A percentile compares a stretch with the other conserved stretches of the same genome.
These are phyloP conservation scores for Exophiala sp. DNA, from an alignment of 2,329 filamentous ascomycete genomes.

Conservation along the genomic window DNA sequence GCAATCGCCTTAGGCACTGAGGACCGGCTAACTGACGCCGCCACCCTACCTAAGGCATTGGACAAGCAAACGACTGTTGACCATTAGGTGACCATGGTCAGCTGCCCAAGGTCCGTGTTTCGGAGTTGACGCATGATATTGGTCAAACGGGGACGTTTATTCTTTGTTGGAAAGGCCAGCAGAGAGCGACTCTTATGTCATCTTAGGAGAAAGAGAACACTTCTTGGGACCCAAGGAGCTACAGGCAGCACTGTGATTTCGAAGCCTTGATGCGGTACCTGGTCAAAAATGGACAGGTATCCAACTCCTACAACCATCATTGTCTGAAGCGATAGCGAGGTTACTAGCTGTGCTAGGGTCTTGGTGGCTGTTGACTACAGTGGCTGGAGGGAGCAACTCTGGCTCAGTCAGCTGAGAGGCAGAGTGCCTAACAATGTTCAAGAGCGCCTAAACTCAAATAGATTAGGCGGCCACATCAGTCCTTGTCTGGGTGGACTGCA, in stretches of 20 bases:
- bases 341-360: too few relatives aligned
- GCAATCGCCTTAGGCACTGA: neutral
- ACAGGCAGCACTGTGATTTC: too few relatives aligned
- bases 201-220: too few relatives aligned
- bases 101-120: conserved; percentile 1
- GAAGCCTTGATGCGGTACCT: too few relatives aligned
- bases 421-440: too few relatives aligned
- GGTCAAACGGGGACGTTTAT: neutral
- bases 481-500: neutral
- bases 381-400: neutral
- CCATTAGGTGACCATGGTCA: neutral
- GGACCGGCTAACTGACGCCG: neutral
- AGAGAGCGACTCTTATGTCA: too few relatives aligned
- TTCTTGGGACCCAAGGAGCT: too few relatives aligned
- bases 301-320: too few relatives aligned
- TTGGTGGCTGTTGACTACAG: too few relatives aligned
- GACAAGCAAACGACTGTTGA: neutral
- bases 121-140: neutral
- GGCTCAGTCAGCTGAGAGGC: neutral
- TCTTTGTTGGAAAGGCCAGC: too few relatives aligned
- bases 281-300: too few relatives aligned
- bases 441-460: conserved; percentile 6
- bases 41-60: neutral
- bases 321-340: too few relatives aligned
- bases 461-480: neutral